These are phyloP conservation scores for Epichloe sylvatica DNA, from an alignment of 2,329 filamentous ascomycete genomes.

Conservation along the genomic window DNA sequence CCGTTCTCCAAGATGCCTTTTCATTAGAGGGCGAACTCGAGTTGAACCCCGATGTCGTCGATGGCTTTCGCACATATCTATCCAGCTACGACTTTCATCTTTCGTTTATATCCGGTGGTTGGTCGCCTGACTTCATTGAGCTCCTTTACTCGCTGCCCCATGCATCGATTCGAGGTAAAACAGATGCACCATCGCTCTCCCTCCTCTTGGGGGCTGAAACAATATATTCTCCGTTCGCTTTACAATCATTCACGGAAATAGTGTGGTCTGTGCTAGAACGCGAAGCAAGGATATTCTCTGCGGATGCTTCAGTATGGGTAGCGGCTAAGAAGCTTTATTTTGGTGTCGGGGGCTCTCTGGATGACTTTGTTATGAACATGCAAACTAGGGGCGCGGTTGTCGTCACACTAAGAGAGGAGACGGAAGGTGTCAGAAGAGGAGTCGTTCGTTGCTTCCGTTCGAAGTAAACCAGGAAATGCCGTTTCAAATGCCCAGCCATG, in stretches of 20 bases:
- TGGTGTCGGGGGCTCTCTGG: slow-evolving; percentile 68
- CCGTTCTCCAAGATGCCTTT: slow-evolving; percentile 31
- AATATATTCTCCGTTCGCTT: slow-evolving; percentile 64
- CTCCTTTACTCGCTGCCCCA: slow-evolving; percentile 32
- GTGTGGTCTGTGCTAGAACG: slow-evolving; percentile 44
- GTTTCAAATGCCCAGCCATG: background rate
- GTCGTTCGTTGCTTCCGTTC: slow-evolving; percentile 30
- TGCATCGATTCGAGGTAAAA: background rate
- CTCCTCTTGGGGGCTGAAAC: slow-evolving; percentile 65
- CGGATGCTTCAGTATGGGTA: slow-evolving; percentile 47
- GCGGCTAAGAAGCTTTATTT: slow-evolving; percentile 74
- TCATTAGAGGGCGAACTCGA: slow-evolving; percentile 48
- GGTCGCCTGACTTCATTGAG: slow-evolving; percentile 51
- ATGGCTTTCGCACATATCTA: slow-evolving; percentile 44
- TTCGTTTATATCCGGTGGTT: slow-evolving; percentile 60
- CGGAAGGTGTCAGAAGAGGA: slow-evolving; percentile 45
- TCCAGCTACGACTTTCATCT: slow-evolving; percentile 36
- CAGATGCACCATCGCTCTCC: slow-evolving; percentile 14
- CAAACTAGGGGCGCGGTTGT: slow-evolving; percentile 34
- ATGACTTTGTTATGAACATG: slow-evolving; percentile 51
- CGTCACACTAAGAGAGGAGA: slow-evolving; percentile 41
- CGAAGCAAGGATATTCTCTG: slow-evolving; percentile 20
- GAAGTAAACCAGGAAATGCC: background rate
- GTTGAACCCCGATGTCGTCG: slow-evolving; percentile 41
- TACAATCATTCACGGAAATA: slow-evolving; percentile 54